These are phyloP conservation scores for Fusarium succisae DNA, from an alignment of 2,329 filamentous ascomycete genomes.

Conservation along the genomic window DNA sequence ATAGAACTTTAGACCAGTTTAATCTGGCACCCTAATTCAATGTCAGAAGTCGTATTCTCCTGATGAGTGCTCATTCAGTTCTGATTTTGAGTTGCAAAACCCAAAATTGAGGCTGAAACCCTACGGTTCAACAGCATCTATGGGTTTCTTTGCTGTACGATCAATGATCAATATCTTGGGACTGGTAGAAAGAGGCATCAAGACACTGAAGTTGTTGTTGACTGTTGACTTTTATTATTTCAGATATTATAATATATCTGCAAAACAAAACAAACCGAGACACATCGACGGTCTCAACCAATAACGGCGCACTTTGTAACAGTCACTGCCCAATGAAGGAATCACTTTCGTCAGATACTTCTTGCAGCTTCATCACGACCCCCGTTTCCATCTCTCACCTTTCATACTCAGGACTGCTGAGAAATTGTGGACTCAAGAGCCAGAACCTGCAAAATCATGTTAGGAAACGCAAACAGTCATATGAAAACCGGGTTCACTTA, in stretches of 20 bases:
- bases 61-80: background rate
- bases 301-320: background rate
- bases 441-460: slow-evolving; percentile 56
- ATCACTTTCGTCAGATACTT: background rate
- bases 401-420: slow-evolving; percentile 20
- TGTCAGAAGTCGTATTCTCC: no score
- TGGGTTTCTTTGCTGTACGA: background rate
- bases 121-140: background rate
- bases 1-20: background rate
- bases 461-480: background rate
- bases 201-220: background rate
- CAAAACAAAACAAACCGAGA: background rate
- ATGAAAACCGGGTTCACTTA: slow-evolving; percentile 55
- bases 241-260: slow-evolving; percentile 2
- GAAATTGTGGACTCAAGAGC: slow-evolving; percentile 53
- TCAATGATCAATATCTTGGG: background rate
- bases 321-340: background rate
- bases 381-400: background rate
- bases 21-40: background rate
- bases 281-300: background rate
- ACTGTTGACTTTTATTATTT: slow-evolving; percentile 22
- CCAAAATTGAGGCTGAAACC: no score
- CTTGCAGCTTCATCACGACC: background rate
- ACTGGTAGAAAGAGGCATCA: background rate
- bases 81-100: no score